A percentile compares a stretch with the other conserved stretches of the same genome.
Evolutionary conservation across 2,329 filamentous ascomycete species (phyloP).

Genomic region (Trichoderma lentiforme): DNA sequence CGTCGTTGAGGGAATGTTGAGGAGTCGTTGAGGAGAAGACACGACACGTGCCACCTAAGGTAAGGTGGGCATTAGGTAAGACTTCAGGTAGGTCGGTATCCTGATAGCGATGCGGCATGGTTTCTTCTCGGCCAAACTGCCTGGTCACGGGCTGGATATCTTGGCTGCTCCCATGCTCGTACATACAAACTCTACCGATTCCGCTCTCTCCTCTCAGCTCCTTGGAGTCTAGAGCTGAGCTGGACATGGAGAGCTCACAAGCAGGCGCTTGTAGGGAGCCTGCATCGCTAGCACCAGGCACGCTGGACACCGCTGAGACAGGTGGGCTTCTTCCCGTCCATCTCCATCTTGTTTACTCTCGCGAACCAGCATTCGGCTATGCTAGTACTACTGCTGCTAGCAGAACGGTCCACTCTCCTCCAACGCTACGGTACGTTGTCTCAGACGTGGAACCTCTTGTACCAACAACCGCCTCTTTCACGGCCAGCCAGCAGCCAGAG

Average conservation of each 20-base stretch:
- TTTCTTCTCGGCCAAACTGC: constrained; percentile 9
- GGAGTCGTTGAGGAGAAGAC: background rate
- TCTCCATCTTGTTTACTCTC: background rate
- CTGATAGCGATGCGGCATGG: background rate
- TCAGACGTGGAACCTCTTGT: constrained; percentile 5
- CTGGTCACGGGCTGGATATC: background rate
- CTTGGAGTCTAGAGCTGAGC: background rate
- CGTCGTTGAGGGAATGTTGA: background rate
- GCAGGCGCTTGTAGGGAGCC: background rate
- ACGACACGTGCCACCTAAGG: background rate
- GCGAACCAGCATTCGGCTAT: constrained; percentile 12
- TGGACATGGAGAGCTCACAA: background rate
- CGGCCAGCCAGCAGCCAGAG: background rate
- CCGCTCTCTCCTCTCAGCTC: background rate
- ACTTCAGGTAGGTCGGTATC: background rate
- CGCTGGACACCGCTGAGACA: background rate
- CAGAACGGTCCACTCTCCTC: background rate
- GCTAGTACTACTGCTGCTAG: background rate
- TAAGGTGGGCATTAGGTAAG: background rate
- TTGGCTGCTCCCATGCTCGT: background rate
- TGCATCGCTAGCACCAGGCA: background rate
- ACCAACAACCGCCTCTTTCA: background rate
- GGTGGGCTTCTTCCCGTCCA: background rate
- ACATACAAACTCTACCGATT: background rate
- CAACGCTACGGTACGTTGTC: background rate